Evolutionary conservation across 2,329 filamentous ascomycete genomes (phyloP), one percentile per base, ranked within the genome.

Genomic region (Bipolaris zeicola): DNA sequence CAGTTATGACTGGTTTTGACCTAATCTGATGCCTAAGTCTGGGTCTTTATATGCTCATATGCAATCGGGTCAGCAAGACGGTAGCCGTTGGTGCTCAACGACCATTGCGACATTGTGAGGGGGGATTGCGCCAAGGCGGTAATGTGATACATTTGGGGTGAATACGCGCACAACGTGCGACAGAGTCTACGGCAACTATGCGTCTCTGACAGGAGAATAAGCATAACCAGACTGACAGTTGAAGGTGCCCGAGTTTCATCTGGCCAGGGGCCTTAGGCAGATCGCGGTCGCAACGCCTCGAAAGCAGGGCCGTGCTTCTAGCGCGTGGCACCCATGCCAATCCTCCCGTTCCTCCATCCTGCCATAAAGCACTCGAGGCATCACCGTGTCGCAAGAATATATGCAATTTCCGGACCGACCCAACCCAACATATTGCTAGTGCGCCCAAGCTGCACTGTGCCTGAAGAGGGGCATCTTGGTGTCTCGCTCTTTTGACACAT

Each of bases 141-240:
- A 28, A 37, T n/a, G 22, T 56, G 53, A 56, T 48, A 56, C 53
- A 38, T 31, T 42, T 31, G 37, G 49, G 43, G 49, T 56, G 47
- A 50, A 47, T 56, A 26, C 36, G 31, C 13, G 36, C 37, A 47
- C 16, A 43, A 56, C 8, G 22, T 56, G 53, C 50, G 53, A 56
- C 53, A 56, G 16, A 33, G 20, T 52, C 18, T 18, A 56, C 49
- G 48, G 36, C 53, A 52, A 28, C 42, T 43, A 24, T 18, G 39
- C 34, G 36, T 37, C 48, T 42, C 52, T 36, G 36, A 39, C 26
- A 22, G 18, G 14, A 36, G 8, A 18, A 22, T 6, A 18, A 31
- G 46, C 46, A 38, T 33, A 36, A 31, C 36, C 36, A 38, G 28
- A 47, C 39, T 52, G 53, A 49, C 20, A n/a, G 20, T 22, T 5